Conservation (phyloP, 352 stramenopile species). For the Phytophthora fragariae region DNA sequence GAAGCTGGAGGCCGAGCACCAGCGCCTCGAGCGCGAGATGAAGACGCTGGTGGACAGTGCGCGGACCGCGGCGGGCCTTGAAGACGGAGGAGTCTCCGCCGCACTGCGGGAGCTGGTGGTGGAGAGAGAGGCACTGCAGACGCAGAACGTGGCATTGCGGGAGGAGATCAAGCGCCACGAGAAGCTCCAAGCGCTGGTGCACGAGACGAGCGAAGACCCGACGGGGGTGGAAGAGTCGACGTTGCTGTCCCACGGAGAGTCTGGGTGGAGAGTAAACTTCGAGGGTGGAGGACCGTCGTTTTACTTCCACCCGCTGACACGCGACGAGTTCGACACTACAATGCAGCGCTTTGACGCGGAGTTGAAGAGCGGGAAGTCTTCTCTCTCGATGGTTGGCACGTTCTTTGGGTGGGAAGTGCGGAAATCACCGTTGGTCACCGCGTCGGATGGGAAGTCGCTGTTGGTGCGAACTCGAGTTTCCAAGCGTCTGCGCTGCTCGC, state of each 20-base stretch:
- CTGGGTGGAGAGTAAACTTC: conserved; percentile 31
- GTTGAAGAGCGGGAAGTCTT: not conserved
- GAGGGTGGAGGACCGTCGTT: conserved; percentile 26
- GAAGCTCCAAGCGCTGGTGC: conserved; percentile 27
- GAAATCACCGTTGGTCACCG: conserved; percentile 27
- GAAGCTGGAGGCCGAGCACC: conserved; percentile 38
- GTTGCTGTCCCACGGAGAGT: conserved; percentile 1
- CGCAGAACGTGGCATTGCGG: conserved; percentile 41
- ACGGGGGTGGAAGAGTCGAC: conserved; percentile 32
- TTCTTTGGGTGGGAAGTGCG: conserved; percentile 47
- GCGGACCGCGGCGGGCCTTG: not conserved
- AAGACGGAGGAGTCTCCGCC: not conserved
- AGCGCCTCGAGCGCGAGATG: conserved; percentile 37
- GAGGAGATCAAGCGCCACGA: conserved; percentile 36
- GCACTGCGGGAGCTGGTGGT: conserved; percentile 33
- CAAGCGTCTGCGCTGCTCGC: conserved; percentile 25
- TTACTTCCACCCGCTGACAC: conserved; percentile 38
- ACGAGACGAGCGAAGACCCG: conserved; percentile 16
- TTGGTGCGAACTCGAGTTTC: conserved; percentile 13
- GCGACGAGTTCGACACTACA: conserved; percentile 23
- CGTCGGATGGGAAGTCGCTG: conserved; percentile 28
- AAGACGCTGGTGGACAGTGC: conserved; percentile 29
- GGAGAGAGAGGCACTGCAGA: conserved; percentile 36
- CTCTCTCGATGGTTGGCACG: conserved; percentile 16
- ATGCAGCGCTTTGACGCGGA: conserved; percentile 32